Conservation (phyloP, 768 basidiomycete species). For the Suillus hirtellus region DNA sequence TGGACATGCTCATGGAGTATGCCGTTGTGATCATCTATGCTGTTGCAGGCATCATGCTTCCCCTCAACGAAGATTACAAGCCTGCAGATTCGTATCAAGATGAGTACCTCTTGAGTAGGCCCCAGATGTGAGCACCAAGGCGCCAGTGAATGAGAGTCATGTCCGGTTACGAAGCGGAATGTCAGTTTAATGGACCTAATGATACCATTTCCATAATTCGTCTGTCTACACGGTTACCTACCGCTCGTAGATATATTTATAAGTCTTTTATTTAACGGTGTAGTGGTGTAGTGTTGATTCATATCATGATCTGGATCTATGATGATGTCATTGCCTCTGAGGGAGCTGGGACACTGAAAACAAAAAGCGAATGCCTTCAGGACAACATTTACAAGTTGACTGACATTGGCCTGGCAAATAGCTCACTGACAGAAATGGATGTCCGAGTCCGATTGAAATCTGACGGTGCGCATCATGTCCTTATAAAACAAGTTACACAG, state of each 20-base stretch:
- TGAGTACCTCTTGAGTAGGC: constrained; percentile 35
- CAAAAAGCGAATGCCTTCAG: too few species aligned
- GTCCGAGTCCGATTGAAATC: background rate
- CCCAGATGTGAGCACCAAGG: background rate
- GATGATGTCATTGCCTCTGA: background rate
- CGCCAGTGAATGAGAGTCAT: too few species aligned
- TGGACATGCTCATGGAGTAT: constrained; percentile 59
- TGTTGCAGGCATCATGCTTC: constrained; percentile 22
- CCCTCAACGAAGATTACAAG: constrained; percentile 22
- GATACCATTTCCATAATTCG: background rate
- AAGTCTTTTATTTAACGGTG: background rate
- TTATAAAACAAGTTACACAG: background rate
- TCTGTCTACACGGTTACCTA: background rate
- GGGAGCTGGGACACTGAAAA: background rate
- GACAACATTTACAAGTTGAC: too few species aligned
- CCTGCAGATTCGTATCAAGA: constrained; percentile 15
- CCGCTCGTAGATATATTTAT: background rate
- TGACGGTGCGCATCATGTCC: background rate
- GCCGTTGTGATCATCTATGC: constrained; percentile 43
- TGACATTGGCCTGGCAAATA: background rate
- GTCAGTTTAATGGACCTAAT: background rate
- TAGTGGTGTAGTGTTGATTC: background rate
- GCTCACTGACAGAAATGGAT: background rate
- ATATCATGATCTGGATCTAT: background rate
- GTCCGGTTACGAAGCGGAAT: background rate